Evolutionary conservation across 805 yeast genomes (phyloP), one percentile per base, ranked within the genome.

Genomic region (Candida lessepsii): DNA sequence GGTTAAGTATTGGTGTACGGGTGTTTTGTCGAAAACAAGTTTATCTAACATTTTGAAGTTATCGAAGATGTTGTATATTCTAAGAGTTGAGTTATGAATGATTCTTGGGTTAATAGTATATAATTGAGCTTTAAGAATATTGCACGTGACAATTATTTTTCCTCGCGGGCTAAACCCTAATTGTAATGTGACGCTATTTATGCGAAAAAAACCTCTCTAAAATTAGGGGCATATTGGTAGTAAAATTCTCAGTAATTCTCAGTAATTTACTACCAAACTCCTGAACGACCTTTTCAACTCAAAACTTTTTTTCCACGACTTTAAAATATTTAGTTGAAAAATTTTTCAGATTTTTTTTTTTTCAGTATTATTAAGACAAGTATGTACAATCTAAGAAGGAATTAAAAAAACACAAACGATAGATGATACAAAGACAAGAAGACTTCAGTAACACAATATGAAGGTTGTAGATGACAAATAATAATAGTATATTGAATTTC

Each of bases 271-370:
- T 13, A 6, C 26, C 24, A 31, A 7, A 31, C 7, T 13, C 29
- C n/a, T n/a, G n/a, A n/a, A n/a, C n/a, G n/a, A n/a, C n/a, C n/a
- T n/a, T n/a, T n/a, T n/a, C n/a, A n/a, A n/a, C n/a, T 31, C 14
- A 21, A 31, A 31, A 19, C 24, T 14, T 31, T 31, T 21, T 32
- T 32, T 32, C 27, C 35, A 32, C 35, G 35, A 32, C 35, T 21
- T 23, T 29, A n/a, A 18, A 29, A 20, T 21, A 21, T 32, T 32
- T 32, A 32, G 35, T 32, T 32, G 27, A 32, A 32, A 32, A 32
- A 21, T 32, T 32, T 32, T 32, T 32, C 35, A 32, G 35, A 32
- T 32, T 32, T 32, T 32, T 32, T n/a, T n/a, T 29, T 32, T 32
- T 32, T 32, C 35, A 32, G 35, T 32, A 32, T 32, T 21, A 32